Evolutionary conservation across 305 asterid species (phyloP), one percentile per base, ranked within the genome.

Genomic region (Salvia sclarea): DNA sequence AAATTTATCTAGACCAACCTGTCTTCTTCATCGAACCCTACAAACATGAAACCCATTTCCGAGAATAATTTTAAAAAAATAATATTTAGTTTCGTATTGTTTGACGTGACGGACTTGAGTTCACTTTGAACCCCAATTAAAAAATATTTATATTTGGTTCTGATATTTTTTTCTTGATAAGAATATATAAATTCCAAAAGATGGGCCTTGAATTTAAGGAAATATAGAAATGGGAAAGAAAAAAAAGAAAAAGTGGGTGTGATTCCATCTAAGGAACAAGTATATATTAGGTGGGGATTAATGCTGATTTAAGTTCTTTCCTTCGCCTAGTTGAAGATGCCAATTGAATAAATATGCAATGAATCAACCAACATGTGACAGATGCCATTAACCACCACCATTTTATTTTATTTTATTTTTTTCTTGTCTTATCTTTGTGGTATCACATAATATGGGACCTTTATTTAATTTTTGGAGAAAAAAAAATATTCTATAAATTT

Each of bases 261-360:
- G 56, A 67, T 72, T 72, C 75, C 22, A 21, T 13, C 3, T 3
- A 55, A 40, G 69, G 73, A 77, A 69, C 45, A 78, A 69, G 67
- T 63, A 78, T 68, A 75, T 54, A 49, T 50, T 64, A 60, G 59
- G 56, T 49, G 56, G 72, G 75, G 38, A 72, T 63, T 72, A 55
- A 40, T 61, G 28, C 47, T 63, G 45, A 50, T 77, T 35, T 69
- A 73, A 69, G 74, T 78, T 73, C 79, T 69, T 73, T 78, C 44
- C 79, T 78, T 78, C 43, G 79, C 60, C 53, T 64, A 47, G 74
- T 66, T 65, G 66, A 79, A 73, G 81, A 75, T 75, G 78, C 83
- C 74, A 58, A 45, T 74, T 35, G 68, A 64, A 75, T 75, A 75
- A 75, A 45, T 45, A 45, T 47, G 54, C 60, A 68, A 59, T 11